Evolutionary conservation across 495 filamentous ascomycete genomes (phyloP), one percentile per base, ranked within the genome.

Genomic region (Pyrenula aspistea): DNA sequence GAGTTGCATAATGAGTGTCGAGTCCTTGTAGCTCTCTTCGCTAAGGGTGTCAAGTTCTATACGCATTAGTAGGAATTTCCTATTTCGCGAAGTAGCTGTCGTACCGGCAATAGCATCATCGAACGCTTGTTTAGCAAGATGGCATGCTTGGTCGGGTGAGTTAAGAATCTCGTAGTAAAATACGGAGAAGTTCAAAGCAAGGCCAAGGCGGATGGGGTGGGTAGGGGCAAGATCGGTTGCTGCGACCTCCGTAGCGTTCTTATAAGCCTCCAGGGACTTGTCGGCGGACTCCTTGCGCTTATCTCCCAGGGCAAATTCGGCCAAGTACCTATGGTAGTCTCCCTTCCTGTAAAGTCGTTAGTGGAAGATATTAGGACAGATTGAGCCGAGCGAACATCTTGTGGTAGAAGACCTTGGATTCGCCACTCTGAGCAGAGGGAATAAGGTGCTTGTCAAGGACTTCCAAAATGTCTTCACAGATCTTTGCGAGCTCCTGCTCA

Each of bases 121-220:
- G 67, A 98, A 98, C 24, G 94, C 92, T 77, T 96, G 91, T 85
- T 98, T 98, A 70, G 93, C 93, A 56, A 98, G 83, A 73, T 98
- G 93, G 82, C 93, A 98, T 67, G 93, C 93, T 71, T 91, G 92
- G 69, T 98, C 93, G 51, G 93, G 93, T 12, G 93, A 95, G 85
- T 97, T 98, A 63, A 98, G 80, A 71, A 98, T 98, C 82, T 98
- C 93, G 72, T 98, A 98, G 84, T 98, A 98, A 80, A 98, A 98
- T 63, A 98, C 93, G 48, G 94, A 97, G 84, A 98, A 98, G 83
- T 98, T 98, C 61, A 98, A 83, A 59, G 93, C 93, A 62, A 98
- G 88, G 68, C 93, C 93, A 60, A 98, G 89, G 64, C 93, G 93
- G 74, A 97, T 98, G 59, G 93, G 93, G 80, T 98, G 93, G 61